phyloP scores from a whole-genome alignment of 2,329 filamentous ascomycete species.

The Penicillium occitanis region DNA sequence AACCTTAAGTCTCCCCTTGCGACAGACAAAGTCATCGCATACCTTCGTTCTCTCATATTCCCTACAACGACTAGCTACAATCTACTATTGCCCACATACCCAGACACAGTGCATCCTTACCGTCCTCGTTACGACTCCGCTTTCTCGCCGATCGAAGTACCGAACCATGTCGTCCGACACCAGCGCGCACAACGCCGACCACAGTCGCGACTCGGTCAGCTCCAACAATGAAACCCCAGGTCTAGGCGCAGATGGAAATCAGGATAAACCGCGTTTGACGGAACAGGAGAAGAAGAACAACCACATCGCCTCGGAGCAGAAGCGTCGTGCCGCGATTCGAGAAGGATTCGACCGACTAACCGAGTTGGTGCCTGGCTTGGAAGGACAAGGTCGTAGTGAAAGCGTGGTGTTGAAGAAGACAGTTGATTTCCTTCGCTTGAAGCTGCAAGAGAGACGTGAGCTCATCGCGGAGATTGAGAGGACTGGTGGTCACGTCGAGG shows the following conservation, averaged over 20 bases:
- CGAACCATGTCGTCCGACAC: slow-evolving; percentile 19
- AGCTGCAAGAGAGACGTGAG: slow-evolving; percentile 59
- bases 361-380: slow-evolving; percentile 74
- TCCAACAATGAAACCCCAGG: slow-evolving; percentile 25
- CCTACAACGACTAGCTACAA: neutral
- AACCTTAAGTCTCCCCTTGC: slow-evolving; percentile 3
- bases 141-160: neutral
- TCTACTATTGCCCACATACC: neutral
- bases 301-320: slow-evolving; percentile 66
- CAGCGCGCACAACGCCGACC: slow-evolving; percentile 17
- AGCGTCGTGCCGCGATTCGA: slow-evolving; percentile 72
- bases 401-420: slow-evolving; percentile 75
- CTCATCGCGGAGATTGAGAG: slow-evolving; percentile 61
- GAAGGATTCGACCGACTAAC: slow-evolving; percentile 81
- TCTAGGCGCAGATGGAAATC: slow-evolving; percentile 28
- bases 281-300: slow-evolving; percentile 72
- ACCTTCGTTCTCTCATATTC: neutral
- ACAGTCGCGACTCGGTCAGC: slow-evolving; percentile 19
- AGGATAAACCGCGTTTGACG: slow-evolving; percentile 64
- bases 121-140: neutral
- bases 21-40: neutral
- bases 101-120: neutral
- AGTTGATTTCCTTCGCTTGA: slow-evolving; percentile 63
- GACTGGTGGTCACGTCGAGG: slow-evolving; percentile 56
- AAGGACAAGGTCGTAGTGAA: slow-evolving; percentile 81